Evolutionary conservation across 306 rosid species (phyloP), one percentile per base, ranked within the genome.

Genomic region (Ormosia semicastrata): DNA sequence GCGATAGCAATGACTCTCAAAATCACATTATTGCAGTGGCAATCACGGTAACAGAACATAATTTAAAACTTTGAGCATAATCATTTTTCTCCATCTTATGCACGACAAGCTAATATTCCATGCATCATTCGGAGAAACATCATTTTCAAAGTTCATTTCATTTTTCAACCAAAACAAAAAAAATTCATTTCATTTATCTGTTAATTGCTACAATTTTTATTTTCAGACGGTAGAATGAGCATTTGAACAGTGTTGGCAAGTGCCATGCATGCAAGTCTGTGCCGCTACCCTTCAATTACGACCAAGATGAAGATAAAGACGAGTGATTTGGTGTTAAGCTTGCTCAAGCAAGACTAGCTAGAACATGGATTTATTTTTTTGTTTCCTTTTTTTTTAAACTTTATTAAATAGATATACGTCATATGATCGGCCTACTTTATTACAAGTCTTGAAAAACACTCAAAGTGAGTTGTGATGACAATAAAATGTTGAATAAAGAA

Each of bases 201-300:
- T 30, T 5, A 36, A 39, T 47, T 39, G 41, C 4, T 6, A 43
- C 33, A 17, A 24, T 77, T 78, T 5, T 5, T 44, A 59, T 68
- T 34, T 52, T 53, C 81, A 91, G 97, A 83, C 40, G 88, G 87
- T 92, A 92, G 84, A 92, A 91, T 66, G 97, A 91, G 84, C 97
- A 92, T 78, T 78, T 91, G 83, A 92, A 85, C 85, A 93, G 91
- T 71, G 95, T 91, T 39, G 95, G 95, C 82, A 93, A 91, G 82
- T 93, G 80, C 78, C 66, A 94, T 1, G 97, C 95, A 2, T 91
- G 91, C 85, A 93, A 91, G 78, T 80, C 95, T 1, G 91, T 93
- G 67, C 95, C 97, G 2, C 77, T 89, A n/a, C 93, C 95, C 24
- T 89, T 92, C 88, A 87, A 89, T 84, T 89, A 92, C 49, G 91